Percentiles rank a stretch among this genome's conserved stretches.
Conservation (phyloP, 169 alveolate species). For the Plasmodium inui region DNA sequence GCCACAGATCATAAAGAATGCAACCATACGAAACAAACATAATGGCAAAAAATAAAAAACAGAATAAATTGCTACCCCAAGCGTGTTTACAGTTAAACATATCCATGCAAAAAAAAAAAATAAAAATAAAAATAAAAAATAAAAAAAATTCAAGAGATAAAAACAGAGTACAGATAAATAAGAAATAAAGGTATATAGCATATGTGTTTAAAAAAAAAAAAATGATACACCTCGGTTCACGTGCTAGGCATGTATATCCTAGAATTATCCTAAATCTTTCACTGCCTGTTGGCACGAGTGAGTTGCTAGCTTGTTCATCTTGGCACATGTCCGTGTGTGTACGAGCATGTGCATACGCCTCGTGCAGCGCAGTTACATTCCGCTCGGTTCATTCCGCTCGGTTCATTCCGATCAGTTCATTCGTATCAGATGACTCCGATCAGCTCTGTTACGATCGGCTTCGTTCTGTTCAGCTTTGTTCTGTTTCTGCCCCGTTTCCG, state of each 20-base stretch:
- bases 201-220: slow-evolving; percentile 10
- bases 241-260: not conserved
- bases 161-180: slow-evolving; percentile 3
- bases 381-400: not conserved
- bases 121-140: not conserved
- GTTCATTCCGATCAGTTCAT: not conserved
- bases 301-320: not conserved
- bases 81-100: slow-evolving; percentile 18
- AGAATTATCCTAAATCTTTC: not conserved
- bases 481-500: not conserved
- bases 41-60: slow-evolving; percentile 1
- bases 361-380: not conserved
- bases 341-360: not conserved
- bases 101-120: slow-evolving; percentile 20
- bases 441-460: too few species aligned
- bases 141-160: slow-evolving; percentile 16
- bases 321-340: not conserved
- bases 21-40: not conserved
- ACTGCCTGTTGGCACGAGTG: not conserved
- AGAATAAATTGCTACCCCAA: not conserved
- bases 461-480: not conserved
- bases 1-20: not conserved
- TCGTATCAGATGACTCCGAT: too few species aligned
- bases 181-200: not conserved
- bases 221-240: not conserved